These are phyloP conservation scores for Bassia scoparia DNA, from an alignment of 148 eudicot species.

Conservation along the genomic window DNA sequence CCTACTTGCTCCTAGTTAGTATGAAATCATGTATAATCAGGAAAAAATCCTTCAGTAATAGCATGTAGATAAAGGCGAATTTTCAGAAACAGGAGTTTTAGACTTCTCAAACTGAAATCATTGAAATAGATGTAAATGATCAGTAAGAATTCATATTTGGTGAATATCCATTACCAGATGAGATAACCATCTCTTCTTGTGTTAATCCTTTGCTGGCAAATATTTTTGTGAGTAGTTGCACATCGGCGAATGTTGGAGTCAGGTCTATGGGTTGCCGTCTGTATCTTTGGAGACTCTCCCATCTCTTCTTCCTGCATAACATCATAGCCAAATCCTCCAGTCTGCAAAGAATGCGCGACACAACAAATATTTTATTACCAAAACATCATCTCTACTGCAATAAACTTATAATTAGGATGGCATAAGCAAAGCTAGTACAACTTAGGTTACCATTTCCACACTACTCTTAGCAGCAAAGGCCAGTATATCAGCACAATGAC, in stretches of 20 bases:
- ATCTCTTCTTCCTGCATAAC: slow-evolving; percentile 82
- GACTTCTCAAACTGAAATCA: no score
- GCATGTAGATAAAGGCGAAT: no score
- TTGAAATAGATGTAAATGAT: no score
- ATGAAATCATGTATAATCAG: no score
- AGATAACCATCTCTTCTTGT: slow-evolving; percentile 88
- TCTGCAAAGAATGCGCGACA: slow-evolving; percentile 33
- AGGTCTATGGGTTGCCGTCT: slow-evolving; percentile 42
- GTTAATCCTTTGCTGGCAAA: slow-evolving; percentile 64
- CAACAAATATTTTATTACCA: background rate
- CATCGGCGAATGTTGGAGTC: slow-evolving; percentile 45
- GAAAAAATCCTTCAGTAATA: no score
- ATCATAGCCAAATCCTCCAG: slow-evolving; percentile 70
- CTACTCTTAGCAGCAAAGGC: slow-evolving; percentile 89
- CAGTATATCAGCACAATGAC: slow-evolving; percentile 83
- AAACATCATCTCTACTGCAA: background rate
- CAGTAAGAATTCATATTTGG: no score
- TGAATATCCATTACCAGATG: slow-evolving; percentile 48
- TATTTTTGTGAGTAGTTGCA: slow-evolving; percentile 50
- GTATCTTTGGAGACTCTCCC: slow-evolving; percentile 51
- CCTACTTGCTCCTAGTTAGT: no score
- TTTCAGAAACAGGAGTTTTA: no score
- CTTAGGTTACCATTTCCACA: slow-evolving; percentile 48
- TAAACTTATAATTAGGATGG: background rate
- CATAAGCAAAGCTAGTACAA: background rate